phyloP scores from a whole-genome alignment of 2,329 filamentous ascomycete species.

The Fusarium mexicanum region DNA sequence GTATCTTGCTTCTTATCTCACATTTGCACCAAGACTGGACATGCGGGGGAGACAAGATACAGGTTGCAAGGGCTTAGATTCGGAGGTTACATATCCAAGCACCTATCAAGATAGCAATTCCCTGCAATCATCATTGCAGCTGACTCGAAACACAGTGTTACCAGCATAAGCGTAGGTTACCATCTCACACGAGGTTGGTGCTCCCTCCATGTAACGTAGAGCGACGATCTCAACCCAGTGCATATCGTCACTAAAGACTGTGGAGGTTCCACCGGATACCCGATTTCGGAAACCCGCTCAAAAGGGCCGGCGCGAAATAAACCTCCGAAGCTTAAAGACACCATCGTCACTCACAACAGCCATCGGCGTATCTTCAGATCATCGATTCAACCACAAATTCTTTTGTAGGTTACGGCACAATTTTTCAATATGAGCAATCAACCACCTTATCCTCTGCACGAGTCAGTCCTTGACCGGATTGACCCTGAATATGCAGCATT shows the following conservation, averaged over 20 bases:
- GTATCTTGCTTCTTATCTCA: not conserved
- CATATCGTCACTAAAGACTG: not conserved
- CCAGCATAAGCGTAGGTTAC: not conserved
- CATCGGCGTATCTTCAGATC: rapidly evolving
- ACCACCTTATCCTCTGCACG: constrained; percentile 3
- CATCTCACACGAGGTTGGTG: not conserved
- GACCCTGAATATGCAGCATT: not conserved
- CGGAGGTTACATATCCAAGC: not conserved
- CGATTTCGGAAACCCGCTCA: not conserved
- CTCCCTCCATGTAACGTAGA: not conserved
- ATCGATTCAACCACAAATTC: rapidly evolving
- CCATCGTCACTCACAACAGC: not conserved
- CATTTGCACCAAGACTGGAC: rapidly evolving
- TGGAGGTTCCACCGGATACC: not conserved
- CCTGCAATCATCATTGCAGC: not conserved
- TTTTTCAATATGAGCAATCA: not conserved
- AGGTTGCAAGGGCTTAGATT: not conserved
- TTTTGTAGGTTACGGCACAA: rapidly evolving
- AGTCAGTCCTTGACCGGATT: not conserved
- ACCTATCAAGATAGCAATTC: not conserved
- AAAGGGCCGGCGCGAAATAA: not conserved
- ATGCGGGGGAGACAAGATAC: not conserved
- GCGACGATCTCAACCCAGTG: constrained; percentile 2
- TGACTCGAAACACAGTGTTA: not conserved
- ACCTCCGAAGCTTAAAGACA: not conserved